Base-by-base conservation (phyloP, 75 land plant genomes). In the Picea glauca region DNA sequence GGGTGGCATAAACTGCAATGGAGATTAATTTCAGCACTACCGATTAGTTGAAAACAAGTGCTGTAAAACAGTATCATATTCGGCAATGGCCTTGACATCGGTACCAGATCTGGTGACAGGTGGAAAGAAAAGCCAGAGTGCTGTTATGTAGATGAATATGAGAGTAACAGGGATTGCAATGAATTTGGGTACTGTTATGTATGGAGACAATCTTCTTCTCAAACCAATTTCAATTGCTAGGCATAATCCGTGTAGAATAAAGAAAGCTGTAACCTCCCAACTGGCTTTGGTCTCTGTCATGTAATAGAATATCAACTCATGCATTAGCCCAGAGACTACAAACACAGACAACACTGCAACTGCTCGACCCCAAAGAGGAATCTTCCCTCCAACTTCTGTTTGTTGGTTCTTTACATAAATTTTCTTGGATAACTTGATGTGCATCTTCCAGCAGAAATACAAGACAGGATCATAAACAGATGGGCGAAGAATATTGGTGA, bases 301-400 rank as follows among this genome's bases (percentile, higher is more conserved):
- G 76, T 87, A 86, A 38, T 74, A 87, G 54, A 84, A 85, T 15
- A 93, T 84, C 54, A 89, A 60, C 70, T 92, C 95, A 58, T 94
- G 95, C 90, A 94, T 87, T 60, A 94, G 38, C 0, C 93, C 95
- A 58, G 98, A 94, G 8, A 89, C 90, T 17, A 83, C 9, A 56
- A 93, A 94, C 8, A 87, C 67, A 11, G 85, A 80, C 0, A 93
- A 3, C 13, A 81, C 57, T 38, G 80, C 84, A 14, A 65, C 30
- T 23, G 58, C 83, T 62, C 83, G 75, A 17, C 18, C 74, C 87
- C 58, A 63, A 58, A 59, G 46, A 26, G 62, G 58, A 26, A 30
- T 76, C 80, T 80, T 63, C 40, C 15, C 58, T 46, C 50, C 50
- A 46, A 46, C 8, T 60, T 1, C 2, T 38, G 70, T 11, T 46